Evolutionary conservation across 2,329 filamentous ascomycete species (phyloP), one percentile per base, ranked within the genome.

Genomic region (Leptographium lundbergii): DNA sequence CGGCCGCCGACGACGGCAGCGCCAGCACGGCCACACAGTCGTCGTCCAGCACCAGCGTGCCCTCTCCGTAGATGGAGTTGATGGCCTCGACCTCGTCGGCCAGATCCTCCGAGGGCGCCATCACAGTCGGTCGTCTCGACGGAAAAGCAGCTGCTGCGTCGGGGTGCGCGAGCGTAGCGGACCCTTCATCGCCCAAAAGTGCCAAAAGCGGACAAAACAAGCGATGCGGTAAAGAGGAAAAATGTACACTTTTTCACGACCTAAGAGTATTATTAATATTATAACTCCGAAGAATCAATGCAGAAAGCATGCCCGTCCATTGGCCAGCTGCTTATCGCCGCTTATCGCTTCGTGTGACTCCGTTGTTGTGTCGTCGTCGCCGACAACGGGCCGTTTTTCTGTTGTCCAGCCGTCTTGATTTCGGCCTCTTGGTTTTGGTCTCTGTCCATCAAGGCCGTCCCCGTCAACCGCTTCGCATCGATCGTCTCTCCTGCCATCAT

Each of bases 31-130:
- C 82, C 66, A 72, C 60, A 27, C 67, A 65, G 14, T 69, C 66
- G 25, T 75, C 66, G 63, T 65, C 53, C 14, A 62, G 67, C 57
- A 70, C 60, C 59, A 91, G 75, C 13, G 86, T 87, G n/a, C 75
- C 76, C 54, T 84, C 78, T 63, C 84, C 86, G 72, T 91, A 94
- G 64, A 94, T 94, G 58, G 89, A 88, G 71, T 92, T 94, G 67
- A 94, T 86, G 62, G 87, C 89, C 67, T 86, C 86, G 34, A 91
- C 74, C 69, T 94, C 89, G 72, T 94, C 88, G 55, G 73, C 70
- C 29, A 92, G 78, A 63, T 82, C 79, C 63, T 81, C 78, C 10
- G 79, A 80, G 7, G 60, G 57, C 39, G 59, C 19, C 62, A 64
- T 64, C 4, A 24, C 27, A n/a, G 51, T n/a, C 25, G n/a, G 25